Percentiles rank a stretch among this genome's conserved stretches.
Evolutionary conservation across 1,284 basidiomycete genomes (phyloP).

Genomic region (Stygiomarasmius scandens): DNA sequence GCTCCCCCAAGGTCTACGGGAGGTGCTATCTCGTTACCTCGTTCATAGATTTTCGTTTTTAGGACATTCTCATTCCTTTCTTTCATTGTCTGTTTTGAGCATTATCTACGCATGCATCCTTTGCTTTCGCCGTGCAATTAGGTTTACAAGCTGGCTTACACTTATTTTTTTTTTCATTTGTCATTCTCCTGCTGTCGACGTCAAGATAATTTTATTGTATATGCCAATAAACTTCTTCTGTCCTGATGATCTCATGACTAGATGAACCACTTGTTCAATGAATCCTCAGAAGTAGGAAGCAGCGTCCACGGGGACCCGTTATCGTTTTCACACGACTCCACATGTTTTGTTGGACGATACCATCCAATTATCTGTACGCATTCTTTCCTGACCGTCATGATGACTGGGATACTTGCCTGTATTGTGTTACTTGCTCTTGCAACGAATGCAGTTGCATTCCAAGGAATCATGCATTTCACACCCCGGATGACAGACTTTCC

Average conservation of each 20-base stretch:
- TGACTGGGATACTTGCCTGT: too few species aligned
- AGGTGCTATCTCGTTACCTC: conserved; percentile 35
- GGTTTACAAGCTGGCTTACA: not conserved
- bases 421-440: too few species aligned
- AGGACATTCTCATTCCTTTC: not conserved
- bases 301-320: too few species aligned
- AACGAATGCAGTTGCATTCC: too few species aligned
- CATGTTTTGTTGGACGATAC: too few species aligned
- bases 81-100: not conserved
- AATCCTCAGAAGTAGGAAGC: too few species aligned
- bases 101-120: not conserved
- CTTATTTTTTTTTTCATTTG: not conserved
- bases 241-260: too few species aligned
- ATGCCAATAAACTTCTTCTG: not conserved
- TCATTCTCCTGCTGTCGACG: not conserved
- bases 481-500: not conserved
- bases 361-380: too few species aligned
- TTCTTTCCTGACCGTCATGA: too few species aligned
- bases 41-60: not conserved
- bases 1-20: conserved; percentile 21
- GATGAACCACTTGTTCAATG: too few species aligned
- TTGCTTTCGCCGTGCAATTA: not conserved
- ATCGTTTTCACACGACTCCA: too few species aligned
- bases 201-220: not conserved
- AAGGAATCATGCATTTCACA: too few species aligned